Percentiles rank a stretch among this genome's conserved stretches.
These are phyloP conservation scores for Suillus plorans DNA, from an alignment of 768 basidiomycete species.

Conservation along the genomic window DNA sequence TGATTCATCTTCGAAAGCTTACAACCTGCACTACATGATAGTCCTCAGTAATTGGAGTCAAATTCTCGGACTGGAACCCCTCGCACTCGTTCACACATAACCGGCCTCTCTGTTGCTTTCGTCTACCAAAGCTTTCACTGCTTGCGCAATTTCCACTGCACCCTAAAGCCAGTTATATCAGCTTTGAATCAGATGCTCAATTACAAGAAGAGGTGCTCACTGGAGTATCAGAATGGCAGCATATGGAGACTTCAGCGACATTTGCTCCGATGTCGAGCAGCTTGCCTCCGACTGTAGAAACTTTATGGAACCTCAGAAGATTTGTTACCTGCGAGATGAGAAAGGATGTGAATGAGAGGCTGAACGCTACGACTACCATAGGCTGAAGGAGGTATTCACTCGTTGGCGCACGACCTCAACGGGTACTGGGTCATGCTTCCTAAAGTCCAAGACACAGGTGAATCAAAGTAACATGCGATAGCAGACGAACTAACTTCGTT, in stretches of 20 bases:
- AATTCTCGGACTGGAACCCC: neutral
- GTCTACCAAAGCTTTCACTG: slow-evolving; percentile 57
- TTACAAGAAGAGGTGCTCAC: slow-evolving; percentile 32
- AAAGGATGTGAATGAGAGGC: neutral
- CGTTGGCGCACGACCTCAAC: slow-evolving; percentile 41
- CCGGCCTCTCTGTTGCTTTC: slow-evolving; percentile 44
- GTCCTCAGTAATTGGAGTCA: neutral
- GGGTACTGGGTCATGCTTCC: slow-evolving; percentile 51
- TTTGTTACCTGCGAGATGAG: slow-evolving; percentile 38
- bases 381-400: slow-evolving; percentile 28
- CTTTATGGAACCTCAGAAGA: slow-evolving; percentile 40
- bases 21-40: neutral
- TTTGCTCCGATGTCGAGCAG: slow-evolving; percentile 43
- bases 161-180: slow-evolving; percentile 34
- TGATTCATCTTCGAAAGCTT: neutral
- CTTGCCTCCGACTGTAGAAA: slow-evolving; percentile 48
- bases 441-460: slow-evolving; percentile 19
- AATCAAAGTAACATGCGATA: neutral
- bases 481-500: slow-evolving; percentile 42
- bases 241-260: slow-evolving; percentile 56
- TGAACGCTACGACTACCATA: neutral
- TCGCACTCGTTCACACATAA: slow-evolving; percentile 15
- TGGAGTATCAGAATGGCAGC: slow-evolving; percentile 65
- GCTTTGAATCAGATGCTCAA: too few species aligned
- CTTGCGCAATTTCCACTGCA: slow-evolving; percentile 49